A percentile compares a stretch with the other conserved stretches of the same genome.
Evolutionary conservation across 2,329 filamentous ascomycete species (phyloP).

Genomic region (Cladosporium cucumerinum): DNA sequence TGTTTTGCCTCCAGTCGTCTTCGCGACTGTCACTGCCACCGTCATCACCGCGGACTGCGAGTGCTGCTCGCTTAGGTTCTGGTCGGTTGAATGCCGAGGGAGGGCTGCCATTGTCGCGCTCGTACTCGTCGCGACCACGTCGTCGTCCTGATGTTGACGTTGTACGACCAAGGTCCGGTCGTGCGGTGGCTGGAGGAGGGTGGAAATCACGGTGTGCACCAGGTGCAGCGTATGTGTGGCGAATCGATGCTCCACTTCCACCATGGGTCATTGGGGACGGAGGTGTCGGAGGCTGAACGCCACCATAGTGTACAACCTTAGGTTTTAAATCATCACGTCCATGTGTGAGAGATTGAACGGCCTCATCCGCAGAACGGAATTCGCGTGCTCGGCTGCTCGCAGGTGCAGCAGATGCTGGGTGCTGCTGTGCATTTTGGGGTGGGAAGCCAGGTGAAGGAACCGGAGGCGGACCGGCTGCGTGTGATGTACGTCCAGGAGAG

Average conservation of each 20-base stretch:
- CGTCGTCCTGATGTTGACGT: slow-evolving; percentile 63
- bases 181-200: slow-evolving; percentile 18
- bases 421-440: slow-evolving; percentile 45
- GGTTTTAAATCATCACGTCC: slow-evolving; percentile 90
- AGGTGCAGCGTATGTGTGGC: slow-evolving; percentile 19
- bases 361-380: slow-evolving; percentile 94
- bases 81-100: slow-evolving; percentile 57
- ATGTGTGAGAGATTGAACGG: slow-evolving; percentile 81
- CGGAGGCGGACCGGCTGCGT: slow-evolving; percentile 62
- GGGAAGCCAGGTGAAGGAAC: slow-evolving; percentile 76
- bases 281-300: slow-evolving; percentile 88
- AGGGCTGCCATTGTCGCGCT: slow-evolving; percentile 79
- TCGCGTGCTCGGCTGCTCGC: slow-evolving; percentile 66
- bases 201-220: slow-evolving; percentile 19
- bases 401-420: slow-evolving; percentile 44
- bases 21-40: slow-evolving; percentile 21
- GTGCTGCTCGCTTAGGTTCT: slow-evolving; percentile 54
- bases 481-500: slow-evolving; percentile 61
- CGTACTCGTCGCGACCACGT: slow-evolving; percentile 84
- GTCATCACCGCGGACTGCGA: slow-evolving; percentile 28
- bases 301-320: slow-evolving; percentile 91
- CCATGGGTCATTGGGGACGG: slow-evolving; percentile 66
- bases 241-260: not conserved
- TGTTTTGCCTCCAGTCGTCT: slow-evolving; percentile 64
- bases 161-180: slow-evolving; percentile 32